phyloP scores from a whole-genome alignment of 352 stramenopile genomes.

The Plasmopara viticola region DNA sequence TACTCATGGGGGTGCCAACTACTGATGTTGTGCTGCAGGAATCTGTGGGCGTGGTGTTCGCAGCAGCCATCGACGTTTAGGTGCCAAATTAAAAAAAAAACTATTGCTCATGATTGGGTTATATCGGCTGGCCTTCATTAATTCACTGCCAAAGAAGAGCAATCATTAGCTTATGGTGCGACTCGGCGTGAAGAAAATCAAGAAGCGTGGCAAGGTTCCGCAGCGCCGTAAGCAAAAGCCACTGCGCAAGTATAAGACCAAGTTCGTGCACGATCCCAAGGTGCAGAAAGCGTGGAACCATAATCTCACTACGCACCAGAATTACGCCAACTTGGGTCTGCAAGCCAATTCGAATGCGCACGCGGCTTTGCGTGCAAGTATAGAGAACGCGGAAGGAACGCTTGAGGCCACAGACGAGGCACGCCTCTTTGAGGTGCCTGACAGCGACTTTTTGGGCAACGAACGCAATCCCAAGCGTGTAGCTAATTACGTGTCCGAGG shows the following conservation, averaged over 20 bases:
- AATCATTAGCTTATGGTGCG: constrained; percentile 24
- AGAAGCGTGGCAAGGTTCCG: constrained; percentile 60
- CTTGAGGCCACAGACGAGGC: constrained; percentile 49
- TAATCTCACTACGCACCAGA: constrained; percentile 72
- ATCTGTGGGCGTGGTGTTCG: not conserved
- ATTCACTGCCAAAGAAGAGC: not conserved
- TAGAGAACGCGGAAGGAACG: constrained; percentile 38
- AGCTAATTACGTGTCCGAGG: constrained; percentile 74
- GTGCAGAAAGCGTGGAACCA: constrained; percentile 75
- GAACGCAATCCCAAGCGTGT: constrained; percentile 64
- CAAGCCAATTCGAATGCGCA: constrained; percentile 60
- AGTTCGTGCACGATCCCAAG: constrained; percentile 63
- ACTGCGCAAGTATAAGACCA: constrained; percentile 65
- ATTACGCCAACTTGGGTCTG: constrained; percentile 72
- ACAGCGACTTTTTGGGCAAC: constrained; percentile 66
- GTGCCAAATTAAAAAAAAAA: not conserved
- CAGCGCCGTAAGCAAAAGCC: constrained; percentile 65
- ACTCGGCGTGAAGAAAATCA: constrained; percentile 49
- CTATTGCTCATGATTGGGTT: not conserved
- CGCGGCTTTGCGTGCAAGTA: constrained; percentile 38
- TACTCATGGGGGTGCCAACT: constrained; percentile 22
- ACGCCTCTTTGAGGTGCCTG: constrained; percentile 61
- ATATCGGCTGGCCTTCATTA: not conserved
- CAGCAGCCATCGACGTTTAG: constrained; percentile 7
- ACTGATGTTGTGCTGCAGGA: constrained; percentile 18